A percentile compares a stretch with the other conserved stretches of the same genome.
Conservation (phyloP, 2,329 filamentous ascomycete species). For the Colletotrichum cordylinicola region DNA sequence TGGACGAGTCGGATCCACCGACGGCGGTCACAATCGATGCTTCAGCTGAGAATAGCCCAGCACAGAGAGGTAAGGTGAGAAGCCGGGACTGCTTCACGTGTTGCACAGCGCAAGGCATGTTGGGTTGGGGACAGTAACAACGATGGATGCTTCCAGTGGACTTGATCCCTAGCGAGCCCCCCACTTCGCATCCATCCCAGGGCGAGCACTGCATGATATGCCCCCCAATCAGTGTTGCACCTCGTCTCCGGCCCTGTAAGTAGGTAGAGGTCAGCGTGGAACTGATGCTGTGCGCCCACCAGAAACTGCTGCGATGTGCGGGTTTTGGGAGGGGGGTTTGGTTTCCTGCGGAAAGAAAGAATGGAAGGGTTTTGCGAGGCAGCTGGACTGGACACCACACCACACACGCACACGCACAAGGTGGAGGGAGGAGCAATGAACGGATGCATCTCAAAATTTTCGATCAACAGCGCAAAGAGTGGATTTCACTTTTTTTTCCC, state of each 20-base stretch:
- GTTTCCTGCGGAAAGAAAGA: neutral
- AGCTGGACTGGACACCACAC: neutral
- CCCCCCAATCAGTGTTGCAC: conserved; percentile 10
- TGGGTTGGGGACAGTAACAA: neutral
- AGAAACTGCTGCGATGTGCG: neutral
- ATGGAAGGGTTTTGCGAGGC: neutral
- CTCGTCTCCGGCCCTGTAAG: neutral
- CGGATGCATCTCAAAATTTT: conserved; percentile 19
- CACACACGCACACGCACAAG: neutral
- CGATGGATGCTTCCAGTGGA: neutral
- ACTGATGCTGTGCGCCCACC: conserved; percentile 9
- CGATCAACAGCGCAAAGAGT: conserved; percentile 10
- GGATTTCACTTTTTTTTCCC: neutral
- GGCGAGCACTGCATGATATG: neutral
- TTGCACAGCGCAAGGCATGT: neutral
- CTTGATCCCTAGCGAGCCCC: neutral
- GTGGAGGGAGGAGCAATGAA: neutral
- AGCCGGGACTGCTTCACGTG: conserved; percentile 12
- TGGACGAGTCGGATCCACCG: conserved; percentile 4
- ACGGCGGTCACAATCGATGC: neutral
- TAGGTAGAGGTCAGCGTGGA: neutral
- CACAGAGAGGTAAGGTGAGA: neutral
- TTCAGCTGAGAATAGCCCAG: neutral
- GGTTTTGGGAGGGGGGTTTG: neutral
- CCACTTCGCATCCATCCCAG: conserved; percentile 3